Base-by-base conservation (phyloP, 1,139 yeast genomes). In the Wickerhamiella pararugosa region DNA sequence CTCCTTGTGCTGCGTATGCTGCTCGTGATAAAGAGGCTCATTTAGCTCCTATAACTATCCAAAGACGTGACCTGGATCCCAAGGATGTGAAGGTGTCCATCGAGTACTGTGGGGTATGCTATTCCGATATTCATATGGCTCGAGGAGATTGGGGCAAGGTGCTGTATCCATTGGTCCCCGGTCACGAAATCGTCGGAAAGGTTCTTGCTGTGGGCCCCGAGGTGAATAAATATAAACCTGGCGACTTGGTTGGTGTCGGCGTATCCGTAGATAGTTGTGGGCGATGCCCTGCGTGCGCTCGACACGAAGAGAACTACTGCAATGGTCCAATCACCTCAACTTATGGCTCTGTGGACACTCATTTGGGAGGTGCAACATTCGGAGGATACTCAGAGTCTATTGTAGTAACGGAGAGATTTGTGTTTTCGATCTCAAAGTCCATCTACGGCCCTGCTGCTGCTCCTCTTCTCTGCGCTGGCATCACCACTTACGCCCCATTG, bases 141-240 rank as follows among this genome's bases (percentile, higher is more conserved):
- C 71, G 75, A 59, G 81, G 80, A 50, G 83, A 76, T 61, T 76
- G 80, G 80, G 79, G 80, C 45, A 60, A 75, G 53, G 65, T 64
- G 43, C 71, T 76, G 51, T 77, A 77, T 61, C 84, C 84, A 25
- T 64, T 76, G 51, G 82, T 78, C 42, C 86, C 84, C 50, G 92
- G 92, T 56, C 92, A 80, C 67, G 92, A 80, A 64, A 90, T 90
- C 65, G 86, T 87, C 32, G 92, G 92, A 63, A 73, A 74, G 32
- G 90, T 80, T 49, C 87, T 79, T 46, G 84, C 70, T 51, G 73
- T 66, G 57, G 92, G 90, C 57, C 65, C 65, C 36, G 69, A 73
- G 51, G 92, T 79, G 51, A 69, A 64, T 53, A 76, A 78, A 58
- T 78, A 80, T 67, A 70, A 78, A 57, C 60, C 78, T 54, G 92